Percentiles rank a stretch among this genome's conserved stretches.
These are phyloP conservation scores for Sedum album DNA, from an alignment of 164 flowering plant genomes.

Conservation along the genomic window DNA sequence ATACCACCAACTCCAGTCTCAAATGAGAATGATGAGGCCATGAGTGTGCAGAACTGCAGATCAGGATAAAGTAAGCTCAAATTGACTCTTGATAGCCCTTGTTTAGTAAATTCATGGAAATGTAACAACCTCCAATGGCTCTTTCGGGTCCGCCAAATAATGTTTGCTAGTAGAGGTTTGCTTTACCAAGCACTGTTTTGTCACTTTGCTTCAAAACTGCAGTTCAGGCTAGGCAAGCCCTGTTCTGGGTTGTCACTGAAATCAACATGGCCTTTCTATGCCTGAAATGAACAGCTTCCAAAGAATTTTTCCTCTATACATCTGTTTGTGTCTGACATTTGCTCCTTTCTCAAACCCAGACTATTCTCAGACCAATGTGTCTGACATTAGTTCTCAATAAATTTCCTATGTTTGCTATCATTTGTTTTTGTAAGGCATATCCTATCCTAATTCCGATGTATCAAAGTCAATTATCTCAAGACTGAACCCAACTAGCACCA, in stretches of 20 bases:
- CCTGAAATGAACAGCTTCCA: too few species aligned
- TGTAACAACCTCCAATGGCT: neutral
- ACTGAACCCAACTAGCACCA: conserved; percentile 13
- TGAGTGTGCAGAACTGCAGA: too few species aligned
- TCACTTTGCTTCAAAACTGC: neutral
- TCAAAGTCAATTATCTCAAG: neutral
- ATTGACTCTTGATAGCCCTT: neutral
- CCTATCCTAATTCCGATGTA: neutral
- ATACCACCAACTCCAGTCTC: conserved; percentile 27
- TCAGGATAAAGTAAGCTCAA: neutral
- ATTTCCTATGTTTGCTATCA: conserved; percentile 3
- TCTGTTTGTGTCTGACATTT: neutral
- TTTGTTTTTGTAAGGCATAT: neutral
- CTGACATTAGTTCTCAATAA: conserved; percentile 10
- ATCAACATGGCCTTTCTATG: too few species aligned
- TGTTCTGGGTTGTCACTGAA: too few species aligned
- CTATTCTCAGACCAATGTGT: neutral
- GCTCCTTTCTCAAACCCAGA: neutral
- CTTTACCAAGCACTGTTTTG: neutral
- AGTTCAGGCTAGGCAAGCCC: neutral
- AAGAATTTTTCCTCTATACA: too few species aligned
- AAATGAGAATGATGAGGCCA: neutral
- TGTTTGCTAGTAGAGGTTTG: neutral
- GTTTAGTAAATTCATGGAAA: neutral
- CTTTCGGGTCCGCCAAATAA: neutral